A percentile compares a stretch with the other conserved stretches of the same genome.
Conservation (phyloP, 352 stramenopile genomes). For the Globisporangium lucens region DNA sequence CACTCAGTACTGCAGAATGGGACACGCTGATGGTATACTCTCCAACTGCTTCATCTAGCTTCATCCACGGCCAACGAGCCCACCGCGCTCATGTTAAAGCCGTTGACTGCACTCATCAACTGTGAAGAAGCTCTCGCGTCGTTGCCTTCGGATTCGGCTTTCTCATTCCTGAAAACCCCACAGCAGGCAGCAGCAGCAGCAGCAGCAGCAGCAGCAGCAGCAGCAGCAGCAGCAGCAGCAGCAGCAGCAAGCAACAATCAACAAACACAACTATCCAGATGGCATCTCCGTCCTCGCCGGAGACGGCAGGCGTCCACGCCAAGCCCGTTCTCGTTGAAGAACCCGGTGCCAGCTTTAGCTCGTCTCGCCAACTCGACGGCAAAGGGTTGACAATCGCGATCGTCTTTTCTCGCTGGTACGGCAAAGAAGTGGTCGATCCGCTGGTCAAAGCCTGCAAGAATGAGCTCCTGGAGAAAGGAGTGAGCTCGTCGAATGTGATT, state of each 20-base stretch:
- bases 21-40: background rate
- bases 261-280: no score
- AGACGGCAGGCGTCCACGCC: background rate
- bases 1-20: background rate
- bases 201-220: background rate
- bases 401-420: slow-evolving; percentile 64
- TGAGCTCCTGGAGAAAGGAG: slow-evolving; percentile 56
- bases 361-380: slow-evolving; percentile 9
- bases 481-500: slow-evolving; percentile 42
- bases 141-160: background rate
- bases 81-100: background rate
- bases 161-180: no score
- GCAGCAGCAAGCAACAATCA: background rate
- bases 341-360: background rate
- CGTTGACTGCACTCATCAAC: background rate
- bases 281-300: background rate
- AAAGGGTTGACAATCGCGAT: slow-evolving; percentile 45
- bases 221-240: no score
- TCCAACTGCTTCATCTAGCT: background rate
- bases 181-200: no score
- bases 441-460: slow-evolving; percentile 48
- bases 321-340: background rate
- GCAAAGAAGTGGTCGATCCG: slow-evolving; percentile 40
- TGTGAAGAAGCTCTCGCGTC: background rate
- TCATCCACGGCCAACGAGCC: background rate